Percentiles rank a stretch among this genome's conserved stretches.
Evolutionary conservation across 352 stramenopile species (phyloP).

Genomic region (Pythium brassicae): DNA sequence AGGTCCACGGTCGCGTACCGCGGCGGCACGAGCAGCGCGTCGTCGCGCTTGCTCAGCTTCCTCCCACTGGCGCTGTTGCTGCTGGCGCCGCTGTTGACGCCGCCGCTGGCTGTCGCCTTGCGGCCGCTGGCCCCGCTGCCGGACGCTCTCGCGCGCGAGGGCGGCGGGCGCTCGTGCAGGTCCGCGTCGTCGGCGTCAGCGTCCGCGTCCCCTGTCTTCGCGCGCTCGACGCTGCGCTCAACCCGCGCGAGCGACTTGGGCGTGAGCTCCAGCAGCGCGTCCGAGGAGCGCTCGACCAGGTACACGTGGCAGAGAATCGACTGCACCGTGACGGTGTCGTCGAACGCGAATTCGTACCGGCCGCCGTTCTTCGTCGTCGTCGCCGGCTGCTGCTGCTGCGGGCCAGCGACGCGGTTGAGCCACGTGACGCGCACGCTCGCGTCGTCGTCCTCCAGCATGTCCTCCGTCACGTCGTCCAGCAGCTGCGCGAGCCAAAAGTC

Average conservation of each 20-base stretch:
- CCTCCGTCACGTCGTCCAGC: conserved; percentile 69
- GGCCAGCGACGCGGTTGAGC: conserved; percentile 35
- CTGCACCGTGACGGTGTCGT: conserved; percentile 58
- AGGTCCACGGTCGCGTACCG: conserved; percentile 40
- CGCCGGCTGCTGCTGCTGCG: conserved; percentile 1
- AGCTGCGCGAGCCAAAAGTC: conserved; percentile 71
- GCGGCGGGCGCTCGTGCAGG: conserved; percentile 51
- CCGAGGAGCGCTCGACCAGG: conserved; percentile 32
- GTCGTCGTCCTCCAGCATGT: conserved; percentile 54
- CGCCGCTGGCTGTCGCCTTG: not conserved
- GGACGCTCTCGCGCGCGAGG: conserved; percentile 21
- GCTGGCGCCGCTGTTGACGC: conserved; percentile 8
- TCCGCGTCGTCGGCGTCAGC: conserved; percentile 32
- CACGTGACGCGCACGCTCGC: conserved; percentile 52
- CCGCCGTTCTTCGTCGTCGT: not conserved
- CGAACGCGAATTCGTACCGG: conserved; percentile 48
- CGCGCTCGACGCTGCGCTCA: conserved; percentile 35
- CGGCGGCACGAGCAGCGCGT: conserved; percentile 45
- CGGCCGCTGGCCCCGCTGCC: conserved; percentile 1
- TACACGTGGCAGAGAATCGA: conserved; percentile 75
- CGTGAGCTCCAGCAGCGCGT: conserved; percentile 46
- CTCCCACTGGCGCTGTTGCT: conserved; percentile 6
- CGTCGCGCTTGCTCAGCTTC: conserved; percentile 29
- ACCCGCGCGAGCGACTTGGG: conserved; percentile 51
- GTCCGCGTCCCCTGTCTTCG: conserved; percentile 20